These are phyloP conservation scores for Paramecium pentaurelia DNA, from an alignment of 73 alveolate species.

Conservation along the genomic window DNA sequence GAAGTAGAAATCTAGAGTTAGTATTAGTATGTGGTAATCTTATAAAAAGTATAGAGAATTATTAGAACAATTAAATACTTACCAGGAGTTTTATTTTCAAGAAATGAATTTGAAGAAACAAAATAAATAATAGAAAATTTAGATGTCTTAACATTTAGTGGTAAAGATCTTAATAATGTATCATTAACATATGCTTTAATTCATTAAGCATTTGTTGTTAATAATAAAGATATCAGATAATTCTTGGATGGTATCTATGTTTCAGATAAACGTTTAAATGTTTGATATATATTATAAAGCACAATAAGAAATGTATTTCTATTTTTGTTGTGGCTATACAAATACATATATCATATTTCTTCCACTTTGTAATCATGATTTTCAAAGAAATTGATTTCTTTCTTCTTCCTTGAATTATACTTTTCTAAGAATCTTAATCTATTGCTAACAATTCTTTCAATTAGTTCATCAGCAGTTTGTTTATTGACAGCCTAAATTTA, in stretches of 20 bases:
- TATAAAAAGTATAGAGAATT: conserved; percentile 61
- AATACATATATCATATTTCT: conserved; percentile 1
- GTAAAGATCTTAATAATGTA: conserved; percentile 80
- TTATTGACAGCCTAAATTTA: conserved; percentile 67
- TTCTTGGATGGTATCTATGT: conserved; percentile 97
- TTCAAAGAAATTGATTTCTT: conserved; percentile 48
- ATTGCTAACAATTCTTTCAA: conserved; percentile 86
- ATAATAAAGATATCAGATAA: conserved; percentile 94
- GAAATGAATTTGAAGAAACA: too few relatives aligned
- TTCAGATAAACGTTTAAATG: conserved; percentile 57
- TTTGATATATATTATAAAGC: neutral
- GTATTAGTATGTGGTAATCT: neutral
- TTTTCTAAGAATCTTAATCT: conserved; percentile 70
- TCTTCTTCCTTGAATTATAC: conserved; percentile 51
- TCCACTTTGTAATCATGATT: conserved; percentile 52
- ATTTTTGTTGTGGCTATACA: neutral
- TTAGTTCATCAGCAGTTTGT: conserved; percentile 78
- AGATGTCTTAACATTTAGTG: conserved; percentile 72
- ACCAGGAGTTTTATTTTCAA: conserved; percentile 82
- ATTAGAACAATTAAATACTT: conserved; percentile 80
- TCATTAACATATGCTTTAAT: conserved; percentile 81
- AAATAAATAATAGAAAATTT: too few relatives aligned
- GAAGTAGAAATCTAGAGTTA: neutral
- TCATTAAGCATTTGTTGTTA: conserved; percentile 82
- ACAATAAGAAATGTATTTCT: neutral